Base-by-base conservation (phyloP, 805 yeast species). In the Kregervanrija fluxuum region DNA sequence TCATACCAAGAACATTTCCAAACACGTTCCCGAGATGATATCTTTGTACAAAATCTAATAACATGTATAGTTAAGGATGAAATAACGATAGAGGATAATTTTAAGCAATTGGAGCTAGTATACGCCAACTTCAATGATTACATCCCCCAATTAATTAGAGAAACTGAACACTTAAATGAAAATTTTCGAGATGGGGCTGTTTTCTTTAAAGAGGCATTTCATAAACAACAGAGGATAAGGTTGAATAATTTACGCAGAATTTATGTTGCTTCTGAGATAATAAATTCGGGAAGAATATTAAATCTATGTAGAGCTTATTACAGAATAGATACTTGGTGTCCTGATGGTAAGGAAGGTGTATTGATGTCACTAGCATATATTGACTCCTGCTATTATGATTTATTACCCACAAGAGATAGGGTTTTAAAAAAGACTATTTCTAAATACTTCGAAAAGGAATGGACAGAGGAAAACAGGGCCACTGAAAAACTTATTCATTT, bases 351-450 rank as follows among this genome's bases (percentile, higher is more conserved):
- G 9, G 63, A 59, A 17, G 34, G 37, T 1, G 43, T 54, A 3
- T 45, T 54, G 5, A 8, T 51, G 15, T 14, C 47, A 8, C 17
- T 58, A 13, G 46, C 53, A 35, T 35, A 43, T 9, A 12, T 58
- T 6, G 63, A 59, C 35, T 54, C 61, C 3, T 41, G 51, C 35
- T 58, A 47, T 39, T 51, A 50, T 41, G 62, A 59, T 33, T 46
- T 55, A n/a, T 16, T 45, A 4, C 38, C 35, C 1, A 30, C 13
- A 15, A 45, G 59, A 30, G 13, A 43, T 28, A 17, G 43, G 12
- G 42, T 54, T 6, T 31, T 50, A 5, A 33, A 31, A 13, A 16
- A 34, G 28, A 22, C 28, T 22, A 22, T 22, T 22, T 22, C 28
- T 22, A 22, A 22, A 22, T 22, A 22, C 28, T 22, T 22, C 6